Percentiles rank a stretch among this genome's conserved stretches.
phyloP scores from a whole-genome alignment of 2,329 filamentous ascomycete species.

The Anthostomella pinea region DNA sequence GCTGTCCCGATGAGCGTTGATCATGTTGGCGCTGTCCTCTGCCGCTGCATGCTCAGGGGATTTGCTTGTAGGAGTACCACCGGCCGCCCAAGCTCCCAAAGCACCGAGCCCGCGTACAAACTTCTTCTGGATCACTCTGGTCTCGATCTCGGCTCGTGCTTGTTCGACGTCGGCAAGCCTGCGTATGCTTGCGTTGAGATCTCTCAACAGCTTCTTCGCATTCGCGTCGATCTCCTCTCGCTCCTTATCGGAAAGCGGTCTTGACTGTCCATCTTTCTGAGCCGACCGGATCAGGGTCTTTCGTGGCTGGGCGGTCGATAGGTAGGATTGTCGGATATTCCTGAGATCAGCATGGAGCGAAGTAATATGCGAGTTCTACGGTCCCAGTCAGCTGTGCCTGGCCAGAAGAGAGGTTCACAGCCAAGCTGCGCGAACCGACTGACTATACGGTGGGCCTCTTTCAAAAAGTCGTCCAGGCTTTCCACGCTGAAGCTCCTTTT shows the following conservation, averaged over 20 bases:
- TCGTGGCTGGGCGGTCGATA: slow-evolving; percentile 72
- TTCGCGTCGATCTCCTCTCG: slow-evolving; percentile 85
- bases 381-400: slow-evolving; percentile 5
- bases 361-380: slow-evolving; percentile 75
- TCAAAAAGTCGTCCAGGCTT: slow-evolving; percentile 79
- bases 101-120: slow-evolving; percentile 62
- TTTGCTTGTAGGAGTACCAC: slow-evolving; percentile 50
- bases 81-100: slow-evolving; percentile 64
- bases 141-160: slow-evolving; percentile 73
- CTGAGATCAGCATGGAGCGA: slow-evolving; percentile 78
- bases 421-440: no score
- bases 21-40: slow-evolving; percentile 65
- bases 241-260: slow-evolving; percentile 73
- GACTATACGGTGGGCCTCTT: slow-evolving; percentile 92
- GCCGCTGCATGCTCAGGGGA: slow-evolving; percentile 67
- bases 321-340: slow-evolving; percentile 84
- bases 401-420: neutral
- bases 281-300: slow-evolving; percentile 47
- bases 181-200: slow-evolving; percentile 78
- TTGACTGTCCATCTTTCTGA: slow-evolving; percentile 42
- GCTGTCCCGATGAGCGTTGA: slow-evolving; percentile 72
- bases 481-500: slow-evolving; percentile 42
- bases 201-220: slow-evolving; percentile 79
- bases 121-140: slow-evolving; percentile 69
- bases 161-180: slow-evolving; percentile 79